phyloP scores from a whole-genome alignment of 1,284 basidiomycete genomes.

The Vanrija sp. region DNA sequence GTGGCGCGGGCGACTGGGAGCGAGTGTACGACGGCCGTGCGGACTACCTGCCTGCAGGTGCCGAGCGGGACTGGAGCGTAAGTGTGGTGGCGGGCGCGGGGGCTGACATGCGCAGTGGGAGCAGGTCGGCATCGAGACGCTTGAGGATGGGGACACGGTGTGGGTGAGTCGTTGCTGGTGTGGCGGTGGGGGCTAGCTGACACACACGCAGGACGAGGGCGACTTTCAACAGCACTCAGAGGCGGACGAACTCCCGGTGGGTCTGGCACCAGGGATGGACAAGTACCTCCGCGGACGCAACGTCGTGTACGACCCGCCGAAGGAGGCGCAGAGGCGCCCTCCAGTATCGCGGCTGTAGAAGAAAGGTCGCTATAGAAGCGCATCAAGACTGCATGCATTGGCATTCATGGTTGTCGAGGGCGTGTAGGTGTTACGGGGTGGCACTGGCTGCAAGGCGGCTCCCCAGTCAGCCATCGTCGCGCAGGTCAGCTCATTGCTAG shows the following conservation, averaged over 20 bases:
- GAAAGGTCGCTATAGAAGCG: no score
- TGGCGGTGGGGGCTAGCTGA: not conserved
- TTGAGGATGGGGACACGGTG: constrained; percentile 39
- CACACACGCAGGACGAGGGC: constrained; percentile 31
- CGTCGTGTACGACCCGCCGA: no score
- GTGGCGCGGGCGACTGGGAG: constrained; percentile 41
- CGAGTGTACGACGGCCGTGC: constrained; percentile 40
- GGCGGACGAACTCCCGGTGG: constrained; percentile 41
- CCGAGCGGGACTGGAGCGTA: constrained; percentile 48
- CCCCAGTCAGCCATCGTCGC: no score
- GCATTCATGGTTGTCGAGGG: no score
- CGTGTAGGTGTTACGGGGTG: no score
- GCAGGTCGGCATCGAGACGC: constrained; percentile 27
- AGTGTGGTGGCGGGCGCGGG: constrained; percentile 5
- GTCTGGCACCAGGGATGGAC: constrained; percentile 41
- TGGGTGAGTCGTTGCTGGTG: constrained; percentile 21
- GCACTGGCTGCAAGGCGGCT: no score
- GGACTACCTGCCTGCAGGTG: constrained; percentile 43
- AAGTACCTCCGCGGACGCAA: constrained; percentile 20
- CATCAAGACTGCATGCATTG: no score
- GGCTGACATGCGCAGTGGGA: constrained; percentile 24
- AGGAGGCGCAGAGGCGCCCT: no score
- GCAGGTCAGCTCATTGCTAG: no score
- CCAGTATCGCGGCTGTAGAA: no score
- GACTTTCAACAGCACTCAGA: constrained; percentile 27